These are phyloP conservation scores for Hanseniaspora jakobsenii DNA, from an alignment of 805 yeast species.

Conservation along the genomic window DNA sequence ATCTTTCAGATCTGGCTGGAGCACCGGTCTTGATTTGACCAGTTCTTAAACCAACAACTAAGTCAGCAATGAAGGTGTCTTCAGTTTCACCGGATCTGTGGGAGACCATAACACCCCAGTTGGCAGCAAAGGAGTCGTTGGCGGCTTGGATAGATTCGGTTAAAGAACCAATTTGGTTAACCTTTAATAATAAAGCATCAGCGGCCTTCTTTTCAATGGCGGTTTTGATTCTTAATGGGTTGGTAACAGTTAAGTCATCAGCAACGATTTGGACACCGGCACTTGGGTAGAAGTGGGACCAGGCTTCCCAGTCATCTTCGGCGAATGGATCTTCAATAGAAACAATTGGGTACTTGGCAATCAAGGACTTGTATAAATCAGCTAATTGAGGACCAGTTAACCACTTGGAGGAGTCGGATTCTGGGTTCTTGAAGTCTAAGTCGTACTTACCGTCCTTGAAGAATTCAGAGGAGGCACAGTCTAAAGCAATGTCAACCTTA, in stretches of 20 bases:
- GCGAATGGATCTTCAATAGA: constrained; percentile 98
- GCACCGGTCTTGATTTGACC: constrained; percentile 99
- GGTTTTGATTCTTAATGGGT: constrained; percentile 85
- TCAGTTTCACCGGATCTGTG: constrained; percentile 99
- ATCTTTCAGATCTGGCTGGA: constrained; percentile 99
- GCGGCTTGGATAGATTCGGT: constrained; percentile 97
- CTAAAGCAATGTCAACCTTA: constrained; percentile 81
- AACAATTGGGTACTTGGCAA: constrained; percentile 90
- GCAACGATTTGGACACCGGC: constrained; percentile 83
- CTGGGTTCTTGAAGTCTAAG: constrained; percentile 95
- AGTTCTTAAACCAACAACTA: constrained; percentile 92
- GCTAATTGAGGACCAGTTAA: constrained; percentile 80
- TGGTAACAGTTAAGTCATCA: constrained; percentile 97
- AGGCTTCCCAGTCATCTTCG: constrained; percentile 98
- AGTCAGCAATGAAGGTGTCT: constrained; percentile 96
- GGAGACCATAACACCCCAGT: constrained; percentile 99
- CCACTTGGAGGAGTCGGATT: constrained; percentile 84
- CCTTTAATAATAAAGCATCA: constrained; percentile 88
- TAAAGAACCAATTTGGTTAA: constrained; percentile 96
- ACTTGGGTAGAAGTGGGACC: constrained; percentile 75
- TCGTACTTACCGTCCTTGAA: constrained; percentile 95
- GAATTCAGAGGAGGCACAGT: constrained; percentile 96
- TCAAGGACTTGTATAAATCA: constrained; percentile 64
- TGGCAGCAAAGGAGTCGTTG: constrained; percentile 83
- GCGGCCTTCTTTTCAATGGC: constrained; percentile 97